Percentiles rank a stretch among this genome's conserved stretches.
Evolutionary conservation across 1,139 yeast species (phyloP).

Genomic region (Sugiyamaella grinbergsii): DNA sequence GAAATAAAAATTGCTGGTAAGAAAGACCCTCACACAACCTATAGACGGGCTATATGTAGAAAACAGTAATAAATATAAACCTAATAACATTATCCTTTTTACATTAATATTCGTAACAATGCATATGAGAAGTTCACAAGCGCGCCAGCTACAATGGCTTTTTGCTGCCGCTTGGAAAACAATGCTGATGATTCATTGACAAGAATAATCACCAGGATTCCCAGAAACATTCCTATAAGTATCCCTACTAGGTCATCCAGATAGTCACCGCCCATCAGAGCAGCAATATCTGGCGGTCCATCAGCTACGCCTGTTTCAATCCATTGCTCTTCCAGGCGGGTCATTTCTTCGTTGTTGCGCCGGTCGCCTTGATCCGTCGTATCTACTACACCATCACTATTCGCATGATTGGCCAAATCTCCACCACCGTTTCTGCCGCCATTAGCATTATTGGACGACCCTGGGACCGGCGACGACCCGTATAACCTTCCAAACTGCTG

Average conservation of each 20-base stretch:
- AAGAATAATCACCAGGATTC: slow-evolving; percentile 40
- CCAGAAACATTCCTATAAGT: slow-evolving; percentile 44
- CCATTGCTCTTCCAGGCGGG: slow-evolving; percentile 84
- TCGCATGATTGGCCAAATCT: slow-evolving; percentile 5
- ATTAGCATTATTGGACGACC: slow-evolving; percentile 2
- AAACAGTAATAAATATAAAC: slow-evolving; percentile 9
- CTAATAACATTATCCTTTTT: neutral
- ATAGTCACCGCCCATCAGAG: slow-evolving; percentile 39
- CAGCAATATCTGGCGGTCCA: slow-evolving; percentile 33
- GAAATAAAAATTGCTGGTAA: neutral
- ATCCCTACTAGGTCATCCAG: slow-evolving; percentile 42
- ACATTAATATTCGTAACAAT: slow-evolving; percentile 33
- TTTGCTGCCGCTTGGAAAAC: slow-evolving; percentile 39
- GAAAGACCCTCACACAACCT: neutral
- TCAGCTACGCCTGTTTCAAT: slow-evolving; percentile 72
- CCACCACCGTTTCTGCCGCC: neutral
- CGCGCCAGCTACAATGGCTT: slow-evolving; percentile 41
- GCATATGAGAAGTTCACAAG: slow-evolving; percentile 42
- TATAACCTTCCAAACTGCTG: slow-evolving; percentile 72
- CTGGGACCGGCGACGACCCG: slow-evolving; percentile 47
- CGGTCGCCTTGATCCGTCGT: slow-evolving; percentile 36
- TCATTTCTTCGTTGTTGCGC: slow-evolving; percentile 29
- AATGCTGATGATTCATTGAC: slow-evolving; percentile 35
- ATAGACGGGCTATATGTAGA: no score
- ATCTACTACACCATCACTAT: slow-evolving; percentile 40